phyloP scores from a whole-genome alignment of 768 basidiomycete genomes.

The Serendipita sp. region DNA sequence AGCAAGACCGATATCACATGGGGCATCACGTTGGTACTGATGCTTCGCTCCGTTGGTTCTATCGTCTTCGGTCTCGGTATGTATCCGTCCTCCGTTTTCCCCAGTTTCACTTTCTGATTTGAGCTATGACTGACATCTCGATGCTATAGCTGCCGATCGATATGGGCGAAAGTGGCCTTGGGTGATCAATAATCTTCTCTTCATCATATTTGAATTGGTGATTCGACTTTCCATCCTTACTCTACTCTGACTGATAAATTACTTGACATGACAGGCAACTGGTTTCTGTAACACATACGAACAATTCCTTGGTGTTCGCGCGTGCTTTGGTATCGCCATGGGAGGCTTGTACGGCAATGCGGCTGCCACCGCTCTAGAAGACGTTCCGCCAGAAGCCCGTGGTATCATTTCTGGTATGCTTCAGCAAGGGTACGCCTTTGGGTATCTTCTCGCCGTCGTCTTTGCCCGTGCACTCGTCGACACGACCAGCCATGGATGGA shows the following conservation, averaged over 20 bases:
- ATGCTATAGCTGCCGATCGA: constrained; percentile 74
- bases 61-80: constrained; percentile 9
- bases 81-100: background rate
- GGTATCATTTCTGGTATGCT: constrained; percentile 73
- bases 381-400: constrained; percentile 70
- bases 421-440: constrained; percentile 79
- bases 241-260: background rate
- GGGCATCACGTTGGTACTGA: constrained; percentile 69
- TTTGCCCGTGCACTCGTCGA: constrained; percentile 52
- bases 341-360: constrained; percentile 82
- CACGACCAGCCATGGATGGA: constrained; percentile 39
- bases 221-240: background rate
- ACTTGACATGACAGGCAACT: constrained; percentile 24
- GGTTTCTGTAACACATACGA: constrained; percentile 64
- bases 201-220: constrained; percentile 49
- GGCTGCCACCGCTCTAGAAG: constrained; percentile 70
- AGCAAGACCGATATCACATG: background rate
- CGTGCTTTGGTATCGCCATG: constrained; percentile 46
- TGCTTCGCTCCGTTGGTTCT: constrained; percentile 58
- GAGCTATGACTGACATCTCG: constrained; percentile 30
- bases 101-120: background rate
- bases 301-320: constrained; percentile 67
- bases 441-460: constrained; percentile 69
- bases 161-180: constrained; percentile 92
- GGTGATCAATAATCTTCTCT: constrained; percentile 53